phyloP scores from a whole-genome alignment of 176 grass and related monocot species.

The Paspalum vaginatum region DNA sequence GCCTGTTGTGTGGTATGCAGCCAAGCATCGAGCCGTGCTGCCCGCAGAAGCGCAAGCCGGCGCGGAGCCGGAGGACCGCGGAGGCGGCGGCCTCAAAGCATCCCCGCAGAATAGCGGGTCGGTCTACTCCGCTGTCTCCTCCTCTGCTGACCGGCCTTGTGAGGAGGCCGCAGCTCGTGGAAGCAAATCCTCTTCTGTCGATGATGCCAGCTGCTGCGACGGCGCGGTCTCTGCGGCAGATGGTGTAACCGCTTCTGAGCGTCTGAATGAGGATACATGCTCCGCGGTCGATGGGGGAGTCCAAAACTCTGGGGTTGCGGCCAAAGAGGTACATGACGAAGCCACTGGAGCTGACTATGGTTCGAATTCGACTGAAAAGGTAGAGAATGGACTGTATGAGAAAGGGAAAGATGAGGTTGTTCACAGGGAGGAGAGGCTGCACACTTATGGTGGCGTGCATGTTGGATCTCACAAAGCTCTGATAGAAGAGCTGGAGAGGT shows the following conservation, averaged over 20 bases:
- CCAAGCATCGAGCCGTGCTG: conserved; percentile 39
- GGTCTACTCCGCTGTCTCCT: conserved; percentile 2
- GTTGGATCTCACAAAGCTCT: conserved; percentile 54
- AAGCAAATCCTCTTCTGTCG: neutral
- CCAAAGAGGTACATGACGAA: conserved; percentile 6
- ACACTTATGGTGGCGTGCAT: neutral
- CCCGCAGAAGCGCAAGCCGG: neutral
- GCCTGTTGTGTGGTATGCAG: conserved; percentile 24
- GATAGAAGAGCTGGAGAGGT: conserved; percentile 61
- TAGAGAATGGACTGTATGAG: neutral
- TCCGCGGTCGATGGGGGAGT: conserved; percentile 10
- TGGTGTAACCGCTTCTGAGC: neutral
- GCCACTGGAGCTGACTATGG: neutral
- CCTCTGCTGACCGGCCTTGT: conserved; percentile 10
- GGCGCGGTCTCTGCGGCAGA: neutral
- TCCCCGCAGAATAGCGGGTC: conserved; percentile 34
- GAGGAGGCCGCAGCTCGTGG: conserved; percentile 4
- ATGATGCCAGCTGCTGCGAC: neutral
- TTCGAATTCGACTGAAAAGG: neutral
- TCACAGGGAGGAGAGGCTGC: conserved; percentile 6
- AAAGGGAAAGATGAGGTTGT: conserved; percentile 28
- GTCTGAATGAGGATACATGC: neutral
- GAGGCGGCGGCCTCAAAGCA: conserved; percentile 30
- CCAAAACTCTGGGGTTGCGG: neutral
- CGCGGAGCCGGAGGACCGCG: neutral